Conservation (phyloP, 179 eudicot species). For the Beta lomatogona region DNA sequence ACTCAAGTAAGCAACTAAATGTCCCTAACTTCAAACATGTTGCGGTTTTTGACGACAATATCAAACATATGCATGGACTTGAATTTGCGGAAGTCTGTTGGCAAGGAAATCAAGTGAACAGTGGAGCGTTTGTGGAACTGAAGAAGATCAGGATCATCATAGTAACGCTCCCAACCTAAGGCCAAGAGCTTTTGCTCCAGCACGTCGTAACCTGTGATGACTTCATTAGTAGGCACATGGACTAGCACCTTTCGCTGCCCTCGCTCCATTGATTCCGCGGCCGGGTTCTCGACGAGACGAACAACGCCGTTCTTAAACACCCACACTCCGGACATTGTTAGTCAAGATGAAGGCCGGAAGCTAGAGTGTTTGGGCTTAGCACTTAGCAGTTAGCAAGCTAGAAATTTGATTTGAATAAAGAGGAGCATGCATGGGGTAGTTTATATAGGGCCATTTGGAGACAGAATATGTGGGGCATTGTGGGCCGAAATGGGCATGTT, state of each 20-base stretch:
- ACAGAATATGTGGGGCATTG: constrained; percentile 25
- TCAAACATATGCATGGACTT: constrained; percentile 53
- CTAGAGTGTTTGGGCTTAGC: not conserved
- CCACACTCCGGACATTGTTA: constrained; percentile 44
- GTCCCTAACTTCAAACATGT: constrained; percentile 49
- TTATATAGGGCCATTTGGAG: constrained; percentile 24
- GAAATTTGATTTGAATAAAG: not conserved
- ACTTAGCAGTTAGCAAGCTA: not conserved
- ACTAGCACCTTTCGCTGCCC: constrained; percentile 36
- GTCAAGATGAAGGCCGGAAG: no score
- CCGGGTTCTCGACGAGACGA: constrained; percentile 43
- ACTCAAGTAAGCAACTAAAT: not conserved
- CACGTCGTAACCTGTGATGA: constrained; percentile 28
- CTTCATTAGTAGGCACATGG: constrained; percentile 34
- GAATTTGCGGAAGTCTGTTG: constrained; percentile 43
- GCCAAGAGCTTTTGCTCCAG: constrained; percentile 33
- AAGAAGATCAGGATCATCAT: constrained; percentile 33
- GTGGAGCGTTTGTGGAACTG: constrained; percentile 44
- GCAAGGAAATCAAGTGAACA: constrained; percentile 45
- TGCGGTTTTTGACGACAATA: constrained; percentile 50
- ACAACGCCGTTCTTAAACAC: constrained; percentile 48
- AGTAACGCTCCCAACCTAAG: constrained; percentile 48
- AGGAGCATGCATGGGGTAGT: constrained; percentile 30
- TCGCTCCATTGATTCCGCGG: constrained; percentile 24
- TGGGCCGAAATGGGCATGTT: constrained; percentile 21